Evolutionary conservation across 805 yeast species (phyloP).

Genomic region (Osmozyma mogii): DNA sequence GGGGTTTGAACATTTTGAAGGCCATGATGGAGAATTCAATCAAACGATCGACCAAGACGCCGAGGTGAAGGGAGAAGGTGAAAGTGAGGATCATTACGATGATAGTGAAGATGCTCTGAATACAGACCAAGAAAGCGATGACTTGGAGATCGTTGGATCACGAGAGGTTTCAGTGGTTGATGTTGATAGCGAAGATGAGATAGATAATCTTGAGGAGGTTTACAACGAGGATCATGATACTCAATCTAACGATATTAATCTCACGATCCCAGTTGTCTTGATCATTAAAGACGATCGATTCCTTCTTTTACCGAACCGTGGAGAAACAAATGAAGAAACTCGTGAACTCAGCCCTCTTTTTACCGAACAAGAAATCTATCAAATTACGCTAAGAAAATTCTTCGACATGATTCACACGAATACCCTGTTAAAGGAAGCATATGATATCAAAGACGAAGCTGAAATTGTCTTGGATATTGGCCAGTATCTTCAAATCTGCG

Average conservation of each 20-base stretch:
- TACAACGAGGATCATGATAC: conserved; percentile 1
- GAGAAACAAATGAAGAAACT: too few species aligned
- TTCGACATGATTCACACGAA: too few species aligned
- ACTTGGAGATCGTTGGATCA: background rate
- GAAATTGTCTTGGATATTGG: too few species aligned
- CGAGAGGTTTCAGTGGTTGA: conserved; percentile 5
- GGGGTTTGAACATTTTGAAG: background rate
- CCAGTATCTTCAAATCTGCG: too few species aligned
- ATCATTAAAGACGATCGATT: background rate
- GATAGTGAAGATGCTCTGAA: conserved; percentile 1
- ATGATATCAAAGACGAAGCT: too few species aligned
- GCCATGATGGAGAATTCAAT: too few species aligned
- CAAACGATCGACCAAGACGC: background rate
- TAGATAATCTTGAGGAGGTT: conserved; percentile 19
- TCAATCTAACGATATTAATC: background rate
- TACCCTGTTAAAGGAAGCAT: too few species aligned
- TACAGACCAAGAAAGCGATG: background rate
- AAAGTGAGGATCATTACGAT: background rate
- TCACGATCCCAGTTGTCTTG: background rate
- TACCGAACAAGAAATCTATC: too few species aligned
- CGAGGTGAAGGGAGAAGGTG: background rate
- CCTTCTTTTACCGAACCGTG: too few species aligned
- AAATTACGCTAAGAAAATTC: too few species aligned
- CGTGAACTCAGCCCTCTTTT: too few species aligned
- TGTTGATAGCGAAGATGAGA: conserved; percentile 18